Base-by-base conservation (phyloP, 2,329 filamentous ascomycete species). In the Microdochium nivale region DNA sequence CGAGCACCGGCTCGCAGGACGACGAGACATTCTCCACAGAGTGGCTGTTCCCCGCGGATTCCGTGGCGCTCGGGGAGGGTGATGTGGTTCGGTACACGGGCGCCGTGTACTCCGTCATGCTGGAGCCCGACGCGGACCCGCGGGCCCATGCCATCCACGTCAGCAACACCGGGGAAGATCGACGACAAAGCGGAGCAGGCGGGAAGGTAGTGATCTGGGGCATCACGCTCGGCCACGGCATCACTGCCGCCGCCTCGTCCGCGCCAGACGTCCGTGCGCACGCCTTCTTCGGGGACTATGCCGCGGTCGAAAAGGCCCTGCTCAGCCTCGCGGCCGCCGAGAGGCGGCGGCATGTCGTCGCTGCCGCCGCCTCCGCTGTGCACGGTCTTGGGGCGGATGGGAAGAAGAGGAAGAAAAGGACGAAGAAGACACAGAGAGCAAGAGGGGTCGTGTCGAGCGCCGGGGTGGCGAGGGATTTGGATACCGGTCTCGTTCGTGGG, bases 191-290 rank as follows among this genome's bases (percentile, higher is more conserved):
- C 10, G 10, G 13, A 13, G 8, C 14, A 47, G 8, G 25, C n/a
- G n/a, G n/a, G n/a, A n/a, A 47, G 14, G 35, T 13, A 9, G 66
- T 65, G 4, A 49, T 69, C 44, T 79, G 76, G 73, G 80, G 75
- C 14, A 79, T 81, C 1, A 79, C 80, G 0, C 65, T 85, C 13
- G 82, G 80, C 1, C 81, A 85, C 58, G 80, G 81, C 0, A 3
- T 47, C 40, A 44, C 21, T 60, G 70, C 69, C 3, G 52, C 67
- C 67, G 58, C 66, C 84, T 32, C 84, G 84, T 53, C 84, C 84
- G 58, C 87, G 14, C 30, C 14, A 8, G 46, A 30, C 11, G 46
- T 30, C 46, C 46, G 46, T 13, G 46, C 23, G 13, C 46, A 47
- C 19, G 24, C 24, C 8, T 47, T 27, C 25, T 30, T 47, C 25